phyloP scores from a whole-genome alignment of 2,329 filamentous ascomycete genomes.

The Exophiala oligosperma region DNA sequence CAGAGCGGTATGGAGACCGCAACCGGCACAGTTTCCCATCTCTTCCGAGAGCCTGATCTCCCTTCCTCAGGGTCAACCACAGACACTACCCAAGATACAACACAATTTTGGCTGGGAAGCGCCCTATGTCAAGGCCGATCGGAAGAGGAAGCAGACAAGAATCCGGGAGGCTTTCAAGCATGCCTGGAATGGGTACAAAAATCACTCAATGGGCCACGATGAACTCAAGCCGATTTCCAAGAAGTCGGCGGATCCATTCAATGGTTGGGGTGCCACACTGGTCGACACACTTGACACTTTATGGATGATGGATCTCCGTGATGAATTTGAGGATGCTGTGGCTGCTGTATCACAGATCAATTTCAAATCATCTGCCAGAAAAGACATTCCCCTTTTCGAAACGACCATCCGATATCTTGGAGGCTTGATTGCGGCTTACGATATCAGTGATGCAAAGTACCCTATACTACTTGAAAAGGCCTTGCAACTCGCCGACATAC shows the following conservation, averaged over 20 bases:
- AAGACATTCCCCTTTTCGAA: constrained; percentile 85
- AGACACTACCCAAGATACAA: constrained; percentile 75
- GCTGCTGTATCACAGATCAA: constrained; percentile 71
- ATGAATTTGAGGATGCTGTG: constrained; percentile 78
- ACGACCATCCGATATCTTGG: constrained; percentile 90
- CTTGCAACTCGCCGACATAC: constrained; percentile 73
- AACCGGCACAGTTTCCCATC: constrained; percentile 76
- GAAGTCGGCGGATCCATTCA: constrained; percentile 74
- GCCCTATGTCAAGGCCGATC: constrained; percentile 58
- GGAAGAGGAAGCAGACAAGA: constrained; percentile 62
- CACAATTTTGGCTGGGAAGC: constrained; percentile 68
- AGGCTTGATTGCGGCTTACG: constrained; percentile 81
- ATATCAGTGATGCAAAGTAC: constrained; percentile 71
- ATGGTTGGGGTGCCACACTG: constrained; percentile 85
- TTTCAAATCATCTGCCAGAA: constrained; percentile 69
- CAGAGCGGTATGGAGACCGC: constrained; percentile 65
- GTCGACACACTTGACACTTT: constrained; percentile 81
- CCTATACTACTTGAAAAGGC: constrained; percentile 73
- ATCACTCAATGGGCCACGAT: constrained; percentile 80
- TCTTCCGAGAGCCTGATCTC: constrained; percentile 67
- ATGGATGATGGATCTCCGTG: constrained; percentile 79
- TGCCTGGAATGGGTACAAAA: constrained; percentile 80
- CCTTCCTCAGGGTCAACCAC: constrained; percentile 71
- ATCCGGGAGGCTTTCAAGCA: constrained; percentile 75
- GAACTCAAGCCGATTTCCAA: constrained; percentile 76